Conservation (phyloP, 305 asterid genomes). For the Plantago lanceolata region DNA sequence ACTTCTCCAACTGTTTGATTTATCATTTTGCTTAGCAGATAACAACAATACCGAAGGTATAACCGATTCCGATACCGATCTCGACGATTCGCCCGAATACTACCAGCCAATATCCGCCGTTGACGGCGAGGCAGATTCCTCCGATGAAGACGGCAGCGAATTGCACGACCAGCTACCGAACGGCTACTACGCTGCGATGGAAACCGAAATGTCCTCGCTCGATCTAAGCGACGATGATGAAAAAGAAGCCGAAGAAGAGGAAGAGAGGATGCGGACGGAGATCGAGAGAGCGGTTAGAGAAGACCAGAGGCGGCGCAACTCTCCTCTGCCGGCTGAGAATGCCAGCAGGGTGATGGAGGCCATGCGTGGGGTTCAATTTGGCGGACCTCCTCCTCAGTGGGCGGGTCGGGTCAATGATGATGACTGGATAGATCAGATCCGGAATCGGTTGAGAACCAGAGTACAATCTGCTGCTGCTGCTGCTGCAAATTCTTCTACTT, state of each 20-base stretch:
- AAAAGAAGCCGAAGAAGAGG: conserved; percentile 33
- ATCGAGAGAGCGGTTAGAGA: conserved; percentile 61
- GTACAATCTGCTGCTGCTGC: conserved; percentile 30
- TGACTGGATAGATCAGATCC: conserved; percentile 59
- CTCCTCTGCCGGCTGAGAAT: conserved; percentile 65
- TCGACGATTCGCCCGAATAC: conserved; percentile 56
- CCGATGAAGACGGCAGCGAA: conserved; percentile 36
- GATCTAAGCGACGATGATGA: conserved; percentile 57
- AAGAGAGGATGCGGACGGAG: conserved; percentile 40
- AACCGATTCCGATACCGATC: conserved; percentile 61
- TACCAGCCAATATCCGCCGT: conserved; percentile 69
- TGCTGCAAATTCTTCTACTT: conserved; percentile 26
- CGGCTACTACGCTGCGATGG: conserved; percentile 40
- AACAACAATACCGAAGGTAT: conserved; percentile 33
- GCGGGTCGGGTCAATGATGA: conserved; percentile 58
- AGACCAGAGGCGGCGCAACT: conserved; percentile 72
- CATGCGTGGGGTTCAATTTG: conserved; percentile 69
- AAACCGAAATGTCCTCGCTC: conserved; percentile 50
- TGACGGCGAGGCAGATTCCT: conserved; percentile 28
- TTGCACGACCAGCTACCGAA: conserved; percentile 34
- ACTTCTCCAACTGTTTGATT: too few relatives aligned
- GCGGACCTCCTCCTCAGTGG: conserved; percentile 73
- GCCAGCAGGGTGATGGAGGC: conserved; percentile 78
- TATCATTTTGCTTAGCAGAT: background rate
- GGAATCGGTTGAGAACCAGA: conserved; percentile 33